phyloP scores from a whole-genome alignment of 345 rosid species.

The Corchorus capsularis region DNA sequence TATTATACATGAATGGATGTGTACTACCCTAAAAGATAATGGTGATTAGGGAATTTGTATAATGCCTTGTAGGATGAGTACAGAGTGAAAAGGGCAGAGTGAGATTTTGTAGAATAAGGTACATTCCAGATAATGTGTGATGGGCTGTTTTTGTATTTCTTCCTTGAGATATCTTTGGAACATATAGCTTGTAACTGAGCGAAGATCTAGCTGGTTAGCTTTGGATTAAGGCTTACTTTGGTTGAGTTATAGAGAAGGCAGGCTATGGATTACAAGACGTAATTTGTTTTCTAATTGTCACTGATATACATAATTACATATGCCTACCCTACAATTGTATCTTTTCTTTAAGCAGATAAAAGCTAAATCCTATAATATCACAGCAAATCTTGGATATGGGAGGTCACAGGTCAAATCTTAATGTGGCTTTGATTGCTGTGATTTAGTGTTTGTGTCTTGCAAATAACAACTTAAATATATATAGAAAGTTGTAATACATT shows the following conservation, averaged over 20 bases:
- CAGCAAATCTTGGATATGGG: not conserved
- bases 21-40: not conserved
- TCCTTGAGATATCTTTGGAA: not conserved
- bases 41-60: not conserved
- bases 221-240: not conserved
- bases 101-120: too few species aligned
- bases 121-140: too few species aligned
- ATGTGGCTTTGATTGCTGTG: not conserved
- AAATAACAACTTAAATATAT: not conserved
- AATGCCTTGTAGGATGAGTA: not conserved
- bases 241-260: not conserved
- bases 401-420: not conserved
- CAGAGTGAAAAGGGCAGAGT: not conserved
- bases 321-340: not conserved
- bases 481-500: not conserved
- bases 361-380: not conserved
- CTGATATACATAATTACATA: not conserved
- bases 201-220: not conserved
- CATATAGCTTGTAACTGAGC: not conserved
- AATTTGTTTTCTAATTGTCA: not conserved
- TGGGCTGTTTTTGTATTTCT: too few species aligned
- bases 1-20: not conserved
- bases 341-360: not conserved
- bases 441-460: constrained; percentile 9
- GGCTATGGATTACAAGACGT: not conserved